Conservation (phyloP, 208 protist species). For the Trypanosoma brucei region DNA sequence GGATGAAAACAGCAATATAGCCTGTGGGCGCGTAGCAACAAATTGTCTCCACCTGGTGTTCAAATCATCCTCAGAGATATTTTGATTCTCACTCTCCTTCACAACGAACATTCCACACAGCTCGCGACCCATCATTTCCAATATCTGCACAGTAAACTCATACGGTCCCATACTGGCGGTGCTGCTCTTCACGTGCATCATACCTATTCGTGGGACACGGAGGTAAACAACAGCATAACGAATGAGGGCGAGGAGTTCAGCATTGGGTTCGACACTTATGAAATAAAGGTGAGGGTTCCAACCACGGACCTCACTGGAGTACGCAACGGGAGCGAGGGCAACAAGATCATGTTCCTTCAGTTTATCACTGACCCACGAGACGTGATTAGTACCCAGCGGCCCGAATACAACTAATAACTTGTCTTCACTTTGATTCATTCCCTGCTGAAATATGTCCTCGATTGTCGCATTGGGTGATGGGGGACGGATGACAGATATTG, state of each 20-base stretch:
- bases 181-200: constrained; percentile 14
- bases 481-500: neutral
- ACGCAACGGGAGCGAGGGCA: constrained; percentile 26
- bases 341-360: constrained; percentile 24
- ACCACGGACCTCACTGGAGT: constrained; percentile 16
- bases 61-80: constrained; percentile 4
- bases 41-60: constrained; percentile 7
- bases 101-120: constrained; percentile 8
- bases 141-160: constrained; percentile 2
- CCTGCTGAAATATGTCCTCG: neutral
- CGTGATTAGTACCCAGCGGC: neutral
- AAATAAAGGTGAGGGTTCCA: constrained; percentile 33
- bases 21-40: constrained; percentile 2
- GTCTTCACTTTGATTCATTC: neutral
- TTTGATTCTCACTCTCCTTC: neutral
- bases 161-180: constrained; percentile 4
- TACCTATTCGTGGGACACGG: constrained; percentile 25
- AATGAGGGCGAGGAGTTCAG: constrained; percentile 33
- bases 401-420: constrained; percentile 4
- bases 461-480: neutral
- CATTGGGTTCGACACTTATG: constrained; percentile 24
- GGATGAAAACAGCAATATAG: constrained; percentile 4
- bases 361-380: neutral
- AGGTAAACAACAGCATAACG: constrained; percentile 24
- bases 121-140: constrained; percentile 8